These are phyloP conservation scores for Zasmidium citrigriseum DNA, from an alignment of 2,329 filamentous ascomycete genomes.

Conservation along the genomic window DNA sequence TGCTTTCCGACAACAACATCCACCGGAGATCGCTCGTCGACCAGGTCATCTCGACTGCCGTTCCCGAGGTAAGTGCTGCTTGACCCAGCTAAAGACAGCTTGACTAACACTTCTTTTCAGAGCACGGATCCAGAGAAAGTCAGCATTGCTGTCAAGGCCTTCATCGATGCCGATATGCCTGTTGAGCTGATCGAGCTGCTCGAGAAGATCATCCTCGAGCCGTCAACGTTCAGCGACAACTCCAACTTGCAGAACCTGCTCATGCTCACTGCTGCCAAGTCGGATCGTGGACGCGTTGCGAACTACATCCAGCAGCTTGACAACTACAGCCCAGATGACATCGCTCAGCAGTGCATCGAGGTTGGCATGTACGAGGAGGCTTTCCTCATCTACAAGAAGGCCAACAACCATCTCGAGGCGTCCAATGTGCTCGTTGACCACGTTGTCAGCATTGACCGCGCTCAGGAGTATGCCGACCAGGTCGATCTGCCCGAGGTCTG, in stretches of 20 bases:
- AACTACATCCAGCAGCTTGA: constrained; percentile 93
- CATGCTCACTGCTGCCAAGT: constrained; percentile 94
- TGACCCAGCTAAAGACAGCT: neutral
- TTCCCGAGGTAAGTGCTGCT: constrained; percentile 42
- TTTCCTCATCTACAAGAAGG: constrained; percentile 98
- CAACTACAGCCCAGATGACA: constrained; percentile 87
- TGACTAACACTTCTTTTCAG: constrained; percentile 57
- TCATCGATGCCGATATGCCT: constrained; percentile 87
- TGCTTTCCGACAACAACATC: constrained; percentile 92
- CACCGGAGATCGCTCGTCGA: constrained; percentile 92
- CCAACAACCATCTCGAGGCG: constrained; percentile 81
- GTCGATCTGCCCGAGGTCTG: constrained; percentile 94
- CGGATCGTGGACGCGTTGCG: constrained; percentile 92
- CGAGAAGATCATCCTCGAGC: constrained; percentile 99
- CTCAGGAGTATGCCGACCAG: constrained; percentile 91
- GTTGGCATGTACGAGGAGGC: constrained; percentile 95
- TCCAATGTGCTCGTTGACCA: constrained; percentile 93
- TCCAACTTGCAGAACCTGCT: constrained; percentile 93
- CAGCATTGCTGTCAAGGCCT: constrained; percentile 87
- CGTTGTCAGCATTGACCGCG: constrained; percentile 95
- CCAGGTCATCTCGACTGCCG: constrained; percentile 92
- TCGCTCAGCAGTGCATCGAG: constrained; percentile 88
- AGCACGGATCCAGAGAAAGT: constrained; percentile 93
- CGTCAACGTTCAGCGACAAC: constrained; percentile 98
- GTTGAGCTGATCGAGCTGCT: constrained; percentile 94